Base-by-base conservation (phyloP, 2,329 filamentous ascomycete genomes). In the Colletotrichum destructivum region DNA sequence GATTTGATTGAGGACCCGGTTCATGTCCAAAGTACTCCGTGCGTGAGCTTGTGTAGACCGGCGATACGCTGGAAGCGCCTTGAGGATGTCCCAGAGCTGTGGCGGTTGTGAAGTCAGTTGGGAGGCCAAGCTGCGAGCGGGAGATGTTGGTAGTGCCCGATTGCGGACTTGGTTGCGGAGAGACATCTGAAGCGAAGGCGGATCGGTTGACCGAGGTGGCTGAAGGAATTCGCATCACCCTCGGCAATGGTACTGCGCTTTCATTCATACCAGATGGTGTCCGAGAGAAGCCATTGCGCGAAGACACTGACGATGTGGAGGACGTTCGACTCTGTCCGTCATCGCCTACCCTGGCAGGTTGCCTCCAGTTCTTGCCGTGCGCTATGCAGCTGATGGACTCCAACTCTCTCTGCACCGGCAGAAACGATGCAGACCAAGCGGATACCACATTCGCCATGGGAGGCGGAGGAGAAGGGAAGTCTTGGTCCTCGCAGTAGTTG, bases 391-490 rank as follows among this genome's bases (percentile, higher is more conserved):
- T 83, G 70, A 95, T 87, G 3, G 85, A 84, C 81, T 96, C 94
- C 52, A 92, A 81, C 75, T 95, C 88, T 70, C 88, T 85, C 74
- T 92, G 91, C 60, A 91, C 82, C 0, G 91, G 88, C 42, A 88
- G 87, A 78, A 92, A 93, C 70, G 87, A 86, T 2, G 82, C 81
- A 62, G 92, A 88, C 90, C 92, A 96, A 54, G 85, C 81, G 6
- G 88, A 84, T 69, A 95, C 85, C 7, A 96, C 90, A 62, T 93
- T 88, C 35, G 92, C 89, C 85, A 95, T 92, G 18, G 91, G 88
- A 3, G 93, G 92, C 13, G 93, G 87, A 1, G 93, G 92, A 56
- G 91, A 92, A 0, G 92, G 92, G 76, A 95, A 92, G 6, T 88
- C 85, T 75, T 91, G 86, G 40, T 92, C 88, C 75, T 91, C 86